Percentiles rank a stretch among this genome's conserved stretches.
Conservation (phyloP, 169 alveolate genomes). For the Plasmodium reichenowi region DNA sequence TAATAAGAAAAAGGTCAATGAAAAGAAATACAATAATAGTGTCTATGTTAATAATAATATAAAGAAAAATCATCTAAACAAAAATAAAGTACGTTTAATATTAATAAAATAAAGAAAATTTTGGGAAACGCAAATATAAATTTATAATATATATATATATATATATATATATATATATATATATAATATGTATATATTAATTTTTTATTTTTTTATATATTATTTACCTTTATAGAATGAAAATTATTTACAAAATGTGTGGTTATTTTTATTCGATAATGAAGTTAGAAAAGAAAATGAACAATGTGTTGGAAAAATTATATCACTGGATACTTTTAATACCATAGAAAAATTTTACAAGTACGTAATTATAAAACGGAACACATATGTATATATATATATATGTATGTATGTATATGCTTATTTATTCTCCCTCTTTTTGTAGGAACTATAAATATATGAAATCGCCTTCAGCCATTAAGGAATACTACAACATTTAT, state of each 20-base stretch:
- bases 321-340: slow-evolving; percentile 50
- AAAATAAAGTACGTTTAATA: slow-evolving; percentile 28
- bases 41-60: slow-evolving; percentile 9
- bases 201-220: not conserved
- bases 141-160: not conserved
- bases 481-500: slow-evolving; percentile 62
- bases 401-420: not conserved
- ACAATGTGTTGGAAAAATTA: slow-evolving; percentile 21
- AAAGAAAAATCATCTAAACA: slow-evolving; percentile 24
- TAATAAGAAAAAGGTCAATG: slow-evolving; percentile 3
- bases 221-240: slow-evolving; percentile 22
- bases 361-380: slow-evolving; percentile 16
- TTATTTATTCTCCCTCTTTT: not conserved
- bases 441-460: slow-evolving; percentile 67
- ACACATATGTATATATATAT: not conserved
- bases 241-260: slow-evolving; percentile 54
- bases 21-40: slow-evolving; percentile 3
- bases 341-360: slow-evolving; percentile 74
- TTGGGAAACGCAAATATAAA: not conserved
- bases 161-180: not conserved
- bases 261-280: slow-evolving; percentile 61
- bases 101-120: not conserved
- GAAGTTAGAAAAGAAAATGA: slow-evolving; percentile 52
- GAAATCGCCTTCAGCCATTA: slow-evolving; percentile 71
- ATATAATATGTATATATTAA: not conserved